Evolutionary conservation across 768 basidiomycete genomes (phyloP).

Genomic region (Gloeopeniophorella convolvens): DNA sequence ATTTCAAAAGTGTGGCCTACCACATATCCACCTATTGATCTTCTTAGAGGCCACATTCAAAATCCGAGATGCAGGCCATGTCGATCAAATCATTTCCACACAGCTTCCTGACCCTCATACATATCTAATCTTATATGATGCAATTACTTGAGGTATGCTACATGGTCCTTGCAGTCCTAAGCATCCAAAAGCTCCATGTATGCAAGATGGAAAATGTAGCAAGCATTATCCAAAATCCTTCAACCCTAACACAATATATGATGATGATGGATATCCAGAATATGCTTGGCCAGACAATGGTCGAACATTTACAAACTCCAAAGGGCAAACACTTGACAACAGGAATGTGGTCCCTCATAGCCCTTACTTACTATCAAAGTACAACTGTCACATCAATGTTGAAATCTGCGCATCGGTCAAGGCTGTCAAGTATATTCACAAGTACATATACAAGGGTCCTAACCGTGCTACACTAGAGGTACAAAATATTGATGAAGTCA

Average conservation of each 20-base stretch:
- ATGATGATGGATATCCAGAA: slow-evolving; percentile 36
- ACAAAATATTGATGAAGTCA: slow-evolving; percentile 32
- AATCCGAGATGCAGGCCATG: slow-evolving; percentile 29
- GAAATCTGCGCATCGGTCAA: slow-evolving; percentile 35
- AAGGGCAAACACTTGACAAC: slow-evolving; percentile 29
- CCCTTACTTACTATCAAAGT: slow-evolving; percentile 31
- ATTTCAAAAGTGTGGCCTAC: slow-evolving; percentile 52
- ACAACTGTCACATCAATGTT: slow-evolving; percentile 45
- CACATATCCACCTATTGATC: slow-evolving; percentile 47
- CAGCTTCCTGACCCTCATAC: slow-evolving; percentile 36
- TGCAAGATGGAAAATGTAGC: slow-evolving; percentile 36
- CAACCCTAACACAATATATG: slow-evolving; percentile 28
- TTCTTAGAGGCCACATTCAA: slow-evolving; percentile 33
- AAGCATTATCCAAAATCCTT: slow-evolving; percentile 41
- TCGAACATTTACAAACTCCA: slow-evolving; percentile 21
- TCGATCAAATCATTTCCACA: slow-evolving; percentile 38
- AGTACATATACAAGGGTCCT: slow-evolving; percentile 45
- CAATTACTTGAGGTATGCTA: slow-evolving; percentile 36
- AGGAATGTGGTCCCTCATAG: slow-evolving; percentile 37
- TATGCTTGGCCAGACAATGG: slow-evolving; percentile 35
- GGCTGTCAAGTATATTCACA: slow-evolving; percentile 41
- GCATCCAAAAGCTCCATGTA: slow-evolving; percentile 33
- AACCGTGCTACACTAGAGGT: slow-evolving; percentile 35
- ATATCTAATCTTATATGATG: slow-evolving; percentile 37
- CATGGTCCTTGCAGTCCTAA: slow-evolving; percentile 41